Conservation (phyloP, 495 filamentous ascomycete genomes). For the Bacidia rubella region DNA sequence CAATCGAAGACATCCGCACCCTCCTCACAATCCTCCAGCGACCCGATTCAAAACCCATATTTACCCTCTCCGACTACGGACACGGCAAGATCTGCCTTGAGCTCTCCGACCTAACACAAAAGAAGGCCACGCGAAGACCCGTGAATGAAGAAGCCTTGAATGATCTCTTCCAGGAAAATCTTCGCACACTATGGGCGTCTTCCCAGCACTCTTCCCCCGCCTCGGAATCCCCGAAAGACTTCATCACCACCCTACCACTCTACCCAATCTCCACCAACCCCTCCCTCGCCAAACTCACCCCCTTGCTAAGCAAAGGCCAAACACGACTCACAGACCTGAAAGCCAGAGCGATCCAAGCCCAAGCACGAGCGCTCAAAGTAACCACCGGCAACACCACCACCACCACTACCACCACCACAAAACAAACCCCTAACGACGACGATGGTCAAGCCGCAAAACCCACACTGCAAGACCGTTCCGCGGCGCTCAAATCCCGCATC, state of each 20-base stretch:
- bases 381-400: background rate
- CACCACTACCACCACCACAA: background rate
- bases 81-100: constrained; percentile 36
- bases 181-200: constrained; percentile 34
- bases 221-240: constrained; percentile 22
- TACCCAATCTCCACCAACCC: constrained; percentile 36
- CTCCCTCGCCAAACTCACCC: constrained; percentile 30
- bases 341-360: constrained; percentile 20
- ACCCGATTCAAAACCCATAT: constrained; percentile 14
- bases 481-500: constrained; percentile 46
- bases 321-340: constrained; percentile 48
- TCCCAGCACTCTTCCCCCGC: constrained; percentile 11
- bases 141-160: constrained; percentile 44
- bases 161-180: constrained; percentile 34
- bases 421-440: too few species aligned
- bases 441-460: background rate
- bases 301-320: constrained; percentile 40
- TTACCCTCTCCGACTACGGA: constrained; percentile 48
- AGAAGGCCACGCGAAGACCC: constrained; percentile 32
- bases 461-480: background rate
- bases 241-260: constrained; percentile 41
- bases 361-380: constrained; percentile 5
- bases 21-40: constrained; percentile 38
- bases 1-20: constrained; percentile 42
- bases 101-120: constrained; percentile 21